phyloP scores from a whole-genome alignment of 176 grass and related monocot genomes.

The Oryza nivara region DNA sequence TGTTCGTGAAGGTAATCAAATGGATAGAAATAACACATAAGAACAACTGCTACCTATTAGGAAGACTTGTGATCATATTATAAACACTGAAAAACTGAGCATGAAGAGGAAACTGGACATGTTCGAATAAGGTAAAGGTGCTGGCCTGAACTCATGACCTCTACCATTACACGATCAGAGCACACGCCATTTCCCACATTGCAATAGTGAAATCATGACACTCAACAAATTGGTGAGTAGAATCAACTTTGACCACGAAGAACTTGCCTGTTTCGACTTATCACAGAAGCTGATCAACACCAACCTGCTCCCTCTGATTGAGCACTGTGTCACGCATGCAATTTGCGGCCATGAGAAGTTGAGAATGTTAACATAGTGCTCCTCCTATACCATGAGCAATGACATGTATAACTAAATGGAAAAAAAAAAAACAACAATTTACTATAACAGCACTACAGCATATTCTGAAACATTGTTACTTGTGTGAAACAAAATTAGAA shows the following conservation, averaged over 20 bases:
- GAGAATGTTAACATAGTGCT: conserved; percentile 77
- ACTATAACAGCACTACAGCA: neutral
- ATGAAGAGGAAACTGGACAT: neutral
- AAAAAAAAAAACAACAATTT: neutral
- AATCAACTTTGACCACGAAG: conserved; percentile 36
- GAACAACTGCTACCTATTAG: neutral
- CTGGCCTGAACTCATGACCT: neutral
- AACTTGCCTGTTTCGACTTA: conserved; percentile 61
- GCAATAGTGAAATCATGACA: conserved; percentile 12
- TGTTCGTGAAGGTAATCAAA: neutral
- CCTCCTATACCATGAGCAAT: conserved; percentile 61
- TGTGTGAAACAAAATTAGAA: neutral
- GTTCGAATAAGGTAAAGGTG: neutral
- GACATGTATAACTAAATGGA: neutral
- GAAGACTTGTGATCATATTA: neutral
- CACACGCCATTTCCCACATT: neutral
- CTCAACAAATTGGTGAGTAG: neutral
- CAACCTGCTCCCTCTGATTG: conserved; percentile 73
- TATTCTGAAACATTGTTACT: neutral
- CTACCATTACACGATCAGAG: neutral
- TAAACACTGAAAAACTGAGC: neutral
- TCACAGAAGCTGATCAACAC: conserved; percentile 86
- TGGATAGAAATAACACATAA: no score
- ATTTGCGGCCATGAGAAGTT: conserved; percentile 90
- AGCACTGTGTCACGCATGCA: conserved; percentile 76